A percentile compares a stretch with the other conserved stretches of the same genome.
Evolutionary conservation across 2,329 filamentous ascomycete species (phyloP).

Genomic region (Zymoseptoria passerinii): DNA sequence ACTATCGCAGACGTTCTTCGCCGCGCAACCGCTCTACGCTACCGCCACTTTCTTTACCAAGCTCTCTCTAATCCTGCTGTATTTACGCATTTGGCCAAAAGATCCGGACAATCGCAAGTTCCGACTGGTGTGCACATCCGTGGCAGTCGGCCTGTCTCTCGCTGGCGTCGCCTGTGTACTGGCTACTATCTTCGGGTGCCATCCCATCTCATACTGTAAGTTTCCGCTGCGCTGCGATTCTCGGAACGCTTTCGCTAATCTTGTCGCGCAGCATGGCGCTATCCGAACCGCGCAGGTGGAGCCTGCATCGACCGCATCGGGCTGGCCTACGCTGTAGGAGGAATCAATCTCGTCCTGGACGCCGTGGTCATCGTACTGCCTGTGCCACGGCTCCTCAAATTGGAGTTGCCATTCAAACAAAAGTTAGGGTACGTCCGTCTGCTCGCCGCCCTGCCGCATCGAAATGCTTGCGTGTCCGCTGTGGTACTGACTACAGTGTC

Average conservation of each 20-base stretch:
- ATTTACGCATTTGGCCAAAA: slow-evolving; percentile 7
- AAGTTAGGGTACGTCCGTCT: slow-evolving; percentile 9
- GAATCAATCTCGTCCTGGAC: slow-evolving; percentile 7
- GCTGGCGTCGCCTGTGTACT: slow-evolving; percentile 6
- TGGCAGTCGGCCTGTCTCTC: neutral
- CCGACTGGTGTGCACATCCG: slow-evolving; percentile 5
- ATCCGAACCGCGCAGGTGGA: neutral
- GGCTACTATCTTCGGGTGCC: slow-evolving; percentile 7
- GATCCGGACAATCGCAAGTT: neutral
- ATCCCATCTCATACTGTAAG: slow-evolving; percentile 3
- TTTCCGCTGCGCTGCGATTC: neutral
- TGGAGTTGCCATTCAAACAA: slow-evolving; percentile 5
- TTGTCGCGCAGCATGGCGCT: neutral
- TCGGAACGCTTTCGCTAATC: neutral
- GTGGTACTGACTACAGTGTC: neutral
- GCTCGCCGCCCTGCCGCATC: neutral
- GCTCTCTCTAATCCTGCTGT: slow-evolving; percentile 9
- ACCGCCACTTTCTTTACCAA: slow-evolving; percentile 6
- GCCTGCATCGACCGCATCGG: slow-evolving; percentile 6
- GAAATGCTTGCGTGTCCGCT: neutral
- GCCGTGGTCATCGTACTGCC: slow-evolving; percentile 9
- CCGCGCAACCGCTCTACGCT: slow-evolving; percentile 6
- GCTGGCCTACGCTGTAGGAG: slow-evolving; percentile 3
- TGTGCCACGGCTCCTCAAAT: slow-evolving; percentile 3
- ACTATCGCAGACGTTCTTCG: slow-evolving; percentile 6